Evolutionary conservation across 495 filamentous ascomycete genomes (phyloP), one percentile per base, ranked within the genome.

Genomic region (Penicillium chermesinum): DNA sequence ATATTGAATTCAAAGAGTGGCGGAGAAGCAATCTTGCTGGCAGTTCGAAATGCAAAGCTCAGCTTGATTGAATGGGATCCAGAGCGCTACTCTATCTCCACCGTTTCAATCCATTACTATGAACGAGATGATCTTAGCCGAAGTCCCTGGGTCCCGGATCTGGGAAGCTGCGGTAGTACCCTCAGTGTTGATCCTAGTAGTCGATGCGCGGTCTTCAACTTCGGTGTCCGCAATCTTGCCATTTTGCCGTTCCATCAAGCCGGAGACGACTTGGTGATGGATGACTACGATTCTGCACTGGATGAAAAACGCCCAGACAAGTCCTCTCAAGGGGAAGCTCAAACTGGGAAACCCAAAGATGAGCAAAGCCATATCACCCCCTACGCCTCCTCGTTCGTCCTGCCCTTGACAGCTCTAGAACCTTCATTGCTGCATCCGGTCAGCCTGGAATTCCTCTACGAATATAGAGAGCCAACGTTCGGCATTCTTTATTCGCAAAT

Each of bases 381-480:
- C 25, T 95, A 93, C 75, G 75, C 81, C 52, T 76, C 89, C n/a
- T 95, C 90, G 46, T 96, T 95, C 71, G 89, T 95, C 49, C 74
- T 95, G 48, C 83, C 89, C 41, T 71, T 95, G 62, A 85, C 89
- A 44, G 79, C 86, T 55, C 76, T 99, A 64, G 91, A 99, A 58
- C 87, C 90, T 54, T 82, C 78, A 47, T 76, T 97, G 49, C 78
- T 86, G 40, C 85, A 95, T 67, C 88, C 91, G 35, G 84, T 95
- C 63, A 89, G 93, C 56, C 77, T 99, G 57, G 83, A 87, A 33
- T 99, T 99, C 66, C 76, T 99, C 49, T 80, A 96, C 72, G 91
- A 96, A 70, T 99, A 97, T 65, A 84, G 93, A 49, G 93, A 96
- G 67, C 93, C 93, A 19, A 96, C 93, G 1, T 95, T 99, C 68